Evolutionary conservation across 75 land plant genomes (phyloP).

Genomic region (Gnetum montanum): DNA sequence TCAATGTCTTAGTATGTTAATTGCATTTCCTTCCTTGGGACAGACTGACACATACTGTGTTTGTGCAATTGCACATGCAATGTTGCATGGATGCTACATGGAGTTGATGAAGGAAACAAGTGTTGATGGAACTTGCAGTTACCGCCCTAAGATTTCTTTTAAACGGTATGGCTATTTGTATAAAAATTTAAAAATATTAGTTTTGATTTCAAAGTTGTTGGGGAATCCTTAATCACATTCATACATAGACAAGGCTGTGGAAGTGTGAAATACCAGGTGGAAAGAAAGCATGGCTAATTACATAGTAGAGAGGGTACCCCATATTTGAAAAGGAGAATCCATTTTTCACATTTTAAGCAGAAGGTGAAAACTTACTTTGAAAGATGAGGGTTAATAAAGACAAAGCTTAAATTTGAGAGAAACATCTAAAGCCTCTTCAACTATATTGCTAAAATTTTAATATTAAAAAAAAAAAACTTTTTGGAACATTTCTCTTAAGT

Average conservation of each 20-base stretch:
- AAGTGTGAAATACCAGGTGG: not conserved
- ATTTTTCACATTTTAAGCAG: no score
- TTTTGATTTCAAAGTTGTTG: not conserved
- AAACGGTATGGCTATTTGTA: constrained; percentile 51
- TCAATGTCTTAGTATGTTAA: no score
- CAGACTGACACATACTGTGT: constrained; percentile 92
- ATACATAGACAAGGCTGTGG: not conserved
- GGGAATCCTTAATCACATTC: not conserved
- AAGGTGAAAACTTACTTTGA: no score
- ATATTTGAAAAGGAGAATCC: no score
- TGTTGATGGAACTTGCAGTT: constrained; percentile 31
- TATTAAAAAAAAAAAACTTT: no score
- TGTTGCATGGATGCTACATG: constrained; percentile 89
- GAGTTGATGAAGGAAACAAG: constrained; percentile 40
- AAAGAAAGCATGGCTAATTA: not conserved
- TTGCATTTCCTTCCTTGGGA: no score
- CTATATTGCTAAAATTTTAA: no score
- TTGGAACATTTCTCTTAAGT: no score
- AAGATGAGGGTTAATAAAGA: no score
- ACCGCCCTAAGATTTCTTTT: constrained; percentile 59
- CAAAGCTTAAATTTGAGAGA: no score
- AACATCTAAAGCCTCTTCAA: no score
- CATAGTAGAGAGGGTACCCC: not conserved
- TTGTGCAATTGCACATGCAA: constrained; percentile 82
- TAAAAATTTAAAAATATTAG: not conserved